Evolutionary conservation across 768 basidiomycete genomes (phyloP).

Genomic region (Termitomyces sp.): DNA sequence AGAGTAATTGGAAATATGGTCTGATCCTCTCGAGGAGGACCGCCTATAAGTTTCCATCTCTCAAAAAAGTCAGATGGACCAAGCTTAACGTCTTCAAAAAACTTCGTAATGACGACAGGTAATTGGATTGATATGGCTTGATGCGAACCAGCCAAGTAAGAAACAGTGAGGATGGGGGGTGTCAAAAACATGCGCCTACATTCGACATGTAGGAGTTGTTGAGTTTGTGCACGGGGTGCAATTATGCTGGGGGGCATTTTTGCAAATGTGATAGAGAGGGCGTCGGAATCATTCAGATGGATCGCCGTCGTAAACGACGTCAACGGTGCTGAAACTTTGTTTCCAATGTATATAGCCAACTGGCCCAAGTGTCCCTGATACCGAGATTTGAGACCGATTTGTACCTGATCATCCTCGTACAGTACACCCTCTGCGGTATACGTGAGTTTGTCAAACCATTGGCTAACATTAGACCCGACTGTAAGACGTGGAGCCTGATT

Average conservation of each 20-base stretch:
- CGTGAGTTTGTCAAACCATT: conserved; percentile 83
- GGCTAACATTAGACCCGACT: conserved; percentile 68
- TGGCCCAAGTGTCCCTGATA: conserved; percentile 95
- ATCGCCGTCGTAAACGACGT: conserved; percentile 86
- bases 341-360: conserved; percentile 91
- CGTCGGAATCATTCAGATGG: conserved; percentile 65
- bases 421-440: conserved; percentile 83
- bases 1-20: conserved; percentile 76
- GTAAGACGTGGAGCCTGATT: conserved; percentile 50
- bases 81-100: conserved; percentile 90
- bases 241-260: conserved; percentile 87
- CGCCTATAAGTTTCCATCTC: conserved; percentile 96
- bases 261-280: conserved; percentile 78
- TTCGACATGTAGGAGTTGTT: conserved; percentile 91
- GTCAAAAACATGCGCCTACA: conserved; percentile 82
- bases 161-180: conserved; percentile 78
- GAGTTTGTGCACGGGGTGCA: conserved; percentile 78
- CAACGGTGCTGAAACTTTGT: conserved; percentile 87
- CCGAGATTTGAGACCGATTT: conserved; percentile 93
- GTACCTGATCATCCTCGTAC: conserved; percentile 93
- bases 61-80: conserved; percentile 89
- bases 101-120: conserved; percentile 86
- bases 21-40: conserved; percentile 90
- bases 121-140: conserved; percentile 80
- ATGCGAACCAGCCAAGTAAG: conserved; percentile 89